Evolutionary conservation across 2,329 filamentous ascomycete genomes (phyloP), one percentile per base, ranked within the genome.

Genomic region (Colletotrichum caudatum): DNA sequence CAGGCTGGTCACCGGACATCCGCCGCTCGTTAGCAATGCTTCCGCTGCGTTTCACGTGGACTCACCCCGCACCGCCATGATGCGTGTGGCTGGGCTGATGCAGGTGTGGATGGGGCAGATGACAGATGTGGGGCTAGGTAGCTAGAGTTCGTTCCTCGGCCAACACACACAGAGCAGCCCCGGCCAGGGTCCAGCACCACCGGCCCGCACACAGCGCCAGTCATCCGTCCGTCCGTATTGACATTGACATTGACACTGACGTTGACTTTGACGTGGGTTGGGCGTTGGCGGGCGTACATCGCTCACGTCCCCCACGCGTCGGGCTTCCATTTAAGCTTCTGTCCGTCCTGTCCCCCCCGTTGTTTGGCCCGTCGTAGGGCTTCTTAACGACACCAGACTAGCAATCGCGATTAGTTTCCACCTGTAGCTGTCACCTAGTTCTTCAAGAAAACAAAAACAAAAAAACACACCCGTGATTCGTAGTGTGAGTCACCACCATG

Each of bases 401-500:
- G n/a, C 20, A 39, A 23, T 51, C 11, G 11, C 18, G 20, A 50
- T 41, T 29, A 39, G 37, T 29, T n/a, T 37, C 18, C 26, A 58
- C 46, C 9, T 51, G 23, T 46, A 23, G 35, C 29, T 23, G 14
- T n/a, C 9, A 12, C 20, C 37, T 39, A 46, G 7, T 20, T 39
- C 5, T n/a, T 20, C 23, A 46, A 37, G n/a, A n/a, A n/a, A n/a
- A n/a, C n/a, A n/a, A n/a, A n/a, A n/a, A n/a, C n/a, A n/a, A n/a
- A n/a, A n/a, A n/a, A n/a, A n/a, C n/a, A n/a, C 20, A 65, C 61
- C 53, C 6, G 26, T 66, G 46, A 69, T n/a, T 41, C 20, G 20
- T 61, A 26, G n/a, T 41, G 35, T n/a, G 26, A 44, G 18, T 50
- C 16, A 74, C 54, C 59, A 82, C 51, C 59, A 82, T 82, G 81